Conservation (phyloP, 441 rosid genomes). For the Gossypium davidsonii region DNA sequence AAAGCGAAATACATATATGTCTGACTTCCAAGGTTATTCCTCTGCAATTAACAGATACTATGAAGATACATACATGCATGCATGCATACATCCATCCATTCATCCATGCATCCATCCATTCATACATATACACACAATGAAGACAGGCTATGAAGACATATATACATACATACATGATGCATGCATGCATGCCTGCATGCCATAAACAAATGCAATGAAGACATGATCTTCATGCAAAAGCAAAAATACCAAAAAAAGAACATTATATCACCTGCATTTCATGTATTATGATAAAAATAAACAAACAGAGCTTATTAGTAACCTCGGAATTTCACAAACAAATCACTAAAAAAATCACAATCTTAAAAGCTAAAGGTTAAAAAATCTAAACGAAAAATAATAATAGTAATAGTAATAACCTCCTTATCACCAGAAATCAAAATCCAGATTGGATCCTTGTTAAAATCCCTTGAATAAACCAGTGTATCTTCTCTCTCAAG, state of each 20-base stretch:
- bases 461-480: constrained; percentile 57
- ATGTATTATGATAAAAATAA: not conserved
- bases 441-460: constrained; percentile 55
- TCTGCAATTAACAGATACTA: too few relatives aligned
- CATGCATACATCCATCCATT: too few relatives aligned
- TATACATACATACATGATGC: too few relatives aligned
- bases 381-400: not conserved
- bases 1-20: not conserved
- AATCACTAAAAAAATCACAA: not conserved
- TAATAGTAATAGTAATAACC: constrained; percentile 30
- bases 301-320: too few relatives aligned
- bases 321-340: not conserved
- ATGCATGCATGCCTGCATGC: too few relatives aligned
- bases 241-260: not conserved
- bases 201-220: not conserved
- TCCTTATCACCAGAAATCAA: constrained; percentile 40
- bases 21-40: not conserved
- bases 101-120: too few relatives aligned
- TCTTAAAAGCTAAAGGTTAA: not conserved
- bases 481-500: constrained; percentile 65
- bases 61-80: too few relatives aligned
- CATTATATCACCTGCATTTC: not conserved
- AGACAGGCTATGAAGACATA: too few relatives aligned
- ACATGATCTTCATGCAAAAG: not conserved
- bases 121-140: too few relatives aligned